phyloP scores from a whole-genome alignment of 1,139 yeast species.

The Pneumocystis canis region DNA sequence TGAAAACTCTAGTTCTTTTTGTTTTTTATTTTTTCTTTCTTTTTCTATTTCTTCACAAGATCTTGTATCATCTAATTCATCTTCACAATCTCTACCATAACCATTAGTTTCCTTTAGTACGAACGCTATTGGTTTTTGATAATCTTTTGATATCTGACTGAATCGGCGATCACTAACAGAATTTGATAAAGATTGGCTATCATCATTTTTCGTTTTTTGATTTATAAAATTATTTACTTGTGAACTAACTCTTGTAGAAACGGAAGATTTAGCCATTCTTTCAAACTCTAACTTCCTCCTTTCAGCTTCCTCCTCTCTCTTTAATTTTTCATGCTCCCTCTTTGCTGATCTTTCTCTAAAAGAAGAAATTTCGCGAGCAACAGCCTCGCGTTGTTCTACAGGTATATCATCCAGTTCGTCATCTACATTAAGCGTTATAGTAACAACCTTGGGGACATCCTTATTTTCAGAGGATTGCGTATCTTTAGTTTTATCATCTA shows the following conservation, averaged over 20 bases:
- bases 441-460: not conserved
- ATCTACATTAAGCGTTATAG: slow-evolving; percentile 13
- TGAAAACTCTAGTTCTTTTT: slow-evolving; percentile 14
- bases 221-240: not conserved
- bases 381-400: slow-evolving; percentile 20
- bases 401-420: slow-evolving; percentile 18
- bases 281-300: slow-evolving; percentile 3
- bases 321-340: slow-evolving; percentile 17
- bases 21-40: slow-evolving; percentile 12
- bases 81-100: not conserved
- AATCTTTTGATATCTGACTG: not conserved
- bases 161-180: not conserved
- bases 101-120: not conserved
- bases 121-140: not conserved
- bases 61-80: slow-evolving; percentile 3
- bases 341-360: slow-evolving; percentile 23
- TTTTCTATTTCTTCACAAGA: slow-evolving; percentile 15
- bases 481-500: not conserved
- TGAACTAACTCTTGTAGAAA: not conserved
- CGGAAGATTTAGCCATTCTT: not conserved
- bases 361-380: slow-evolving; percentile 22
- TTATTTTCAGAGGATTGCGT: not conserved
- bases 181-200: not conserved
- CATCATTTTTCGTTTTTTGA: not conserved
- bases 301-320: slow-evolving; percentile 18